Base-by-base conservation (phyloP, 2,329 filamentous ascomycete genomes). In the Fusarium sp. region DNA sequence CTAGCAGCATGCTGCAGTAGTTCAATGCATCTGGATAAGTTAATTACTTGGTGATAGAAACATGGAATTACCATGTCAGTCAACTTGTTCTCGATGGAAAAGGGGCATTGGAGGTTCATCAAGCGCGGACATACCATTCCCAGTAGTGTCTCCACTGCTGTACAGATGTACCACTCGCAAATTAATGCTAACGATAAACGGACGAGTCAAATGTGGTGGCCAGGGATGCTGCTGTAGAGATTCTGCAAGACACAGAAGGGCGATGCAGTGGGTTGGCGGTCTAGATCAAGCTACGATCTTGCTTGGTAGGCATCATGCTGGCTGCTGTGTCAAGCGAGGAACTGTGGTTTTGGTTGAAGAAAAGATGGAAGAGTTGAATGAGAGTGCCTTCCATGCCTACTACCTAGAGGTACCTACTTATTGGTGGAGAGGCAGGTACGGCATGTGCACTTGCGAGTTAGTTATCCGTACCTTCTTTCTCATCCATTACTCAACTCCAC, bases 1-100 rank as follows among this genome's bases (percentile, higher is more conserved):
- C 73, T 75, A 75, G 69, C 50, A 63, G 54, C 30, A 53, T 51
- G 39, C 26, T 73, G 73, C 73, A 75, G 73, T 75, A 74, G 73
- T 61, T 70, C 50, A 58, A 69, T 75, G 70, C 70, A 73, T 49
- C 54, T 61, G 49, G 54, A 58, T 42, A 60, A 52, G 50, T 56
- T 21, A 21, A 21, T 21, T 62, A 59, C 61, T 65, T 21, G 54
- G 31, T 42, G 63, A 66, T 66, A 52, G 48, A 48, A 57, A 54
- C 65, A 68, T 65, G 56, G 65, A 58, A 67, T 65, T 62, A 61
- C 41, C 55, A 70, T 66, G 55, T 28, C 39, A 58, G 53, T 56
- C 39, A 53, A 48, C 44, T 54, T 48, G 52, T 42, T 58, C 42
- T 44, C 23, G 51, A 58, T 66, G 55, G 51, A 69, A 73, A 71